phyloP scores from a whole-genome alignment of 441 rosid genomes.

The Gossypium laxum region DNA sequence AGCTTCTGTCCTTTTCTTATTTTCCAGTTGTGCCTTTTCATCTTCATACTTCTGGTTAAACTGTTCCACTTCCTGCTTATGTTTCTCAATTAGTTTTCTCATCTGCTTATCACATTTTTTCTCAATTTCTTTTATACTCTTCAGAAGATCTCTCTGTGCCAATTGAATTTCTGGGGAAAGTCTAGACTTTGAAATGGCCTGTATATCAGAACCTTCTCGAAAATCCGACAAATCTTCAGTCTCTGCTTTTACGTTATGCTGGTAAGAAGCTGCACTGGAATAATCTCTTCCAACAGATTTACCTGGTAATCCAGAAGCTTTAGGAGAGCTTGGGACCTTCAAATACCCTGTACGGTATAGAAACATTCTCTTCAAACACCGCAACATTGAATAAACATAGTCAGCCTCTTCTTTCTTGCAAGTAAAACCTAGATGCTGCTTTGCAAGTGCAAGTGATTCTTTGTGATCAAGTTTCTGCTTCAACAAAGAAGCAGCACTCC shows the following conservation, averaged over 20 bases:
- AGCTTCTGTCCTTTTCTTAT: slow-evolving; percentile 29
- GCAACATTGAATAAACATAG: slow-evolving; percentile 42
- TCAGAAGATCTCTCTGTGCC: slow-evolving; percentile 37
- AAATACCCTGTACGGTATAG: slow-evolving; percentile 25
- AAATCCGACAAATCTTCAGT: slow-evolving; percentile 19
- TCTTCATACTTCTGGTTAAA: slow-evolving; percentile 27
- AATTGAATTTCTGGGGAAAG: slow-evolving; percentile 18
- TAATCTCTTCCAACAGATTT: slow-evolving; percentile 19
- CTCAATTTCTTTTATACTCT: slow-evolving; percentile 40
- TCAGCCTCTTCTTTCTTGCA: slow-evolving; percentile 68
- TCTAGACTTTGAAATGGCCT: slow-evolving; percentile 24
- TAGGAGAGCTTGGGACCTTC: slow-evolving; percentile 23
- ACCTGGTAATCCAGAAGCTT: slow-evolving; percentile 24
- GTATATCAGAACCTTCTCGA: slow-evolving; percentile 27
- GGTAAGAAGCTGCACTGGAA: slow-evolving; percentile 18
- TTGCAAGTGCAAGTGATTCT: slow-evolving; percentile 62
- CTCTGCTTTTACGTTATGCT: slow-evolving; percentile 21
- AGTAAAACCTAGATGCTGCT: slow-evolving; percentile 43
- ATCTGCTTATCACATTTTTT: slow-evolving; percentile 41
- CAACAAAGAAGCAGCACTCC: slow-evolving; percentile 67
- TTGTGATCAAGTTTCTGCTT: slow-evolving; percentile 52
- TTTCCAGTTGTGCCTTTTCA: slow-evolving; percentile 40
- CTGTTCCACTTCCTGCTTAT: slow-evolving; percentile 31
- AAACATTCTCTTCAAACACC: slow-evolving; percentile 53
- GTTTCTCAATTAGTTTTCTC: slow-evolving; percentile 32